Evolutionary conservation across 1,284 basidiomycete genomes (phyloP).

Genomic region (Cyathus olla): DNA sequence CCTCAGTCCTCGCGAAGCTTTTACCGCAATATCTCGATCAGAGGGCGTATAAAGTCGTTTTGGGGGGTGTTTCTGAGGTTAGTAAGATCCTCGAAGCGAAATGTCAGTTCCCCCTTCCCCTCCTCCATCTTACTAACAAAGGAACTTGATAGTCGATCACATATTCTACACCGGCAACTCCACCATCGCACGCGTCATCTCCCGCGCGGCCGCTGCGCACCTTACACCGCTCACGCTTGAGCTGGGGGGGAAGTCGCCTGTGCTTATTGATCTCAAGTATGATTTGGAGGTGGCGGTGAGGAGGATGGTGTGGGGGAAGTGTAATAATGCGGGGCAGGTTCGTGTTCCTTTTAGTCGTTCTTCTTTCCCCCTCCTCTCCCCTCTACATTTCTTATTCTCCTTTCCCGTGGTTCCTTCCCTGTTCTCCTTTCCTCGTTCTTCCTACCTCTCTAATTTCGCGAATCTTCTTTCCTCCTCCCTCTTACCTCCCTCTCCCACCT

Average conservation of each 20-base stretch:
- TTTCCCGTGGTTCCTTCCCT: not conserved
- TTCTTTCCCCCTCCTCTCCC: not conserved
- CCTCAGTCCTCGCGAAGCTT: slow-evolving; percentile 75
- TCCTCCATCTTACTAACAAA: slow-evolving; percentile 52
- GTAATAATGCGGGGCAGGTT: slow-evolving; percentile 70
- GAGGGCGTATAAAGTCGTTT: slow-evolving; percentile 74
- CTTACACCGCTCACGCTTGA: slow-evolving; percentile 39
- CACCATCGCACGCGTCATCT: not conserved
- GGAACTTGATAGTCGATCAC: slow-evolving; percentile 58
- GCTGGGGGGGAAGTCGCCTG: slow-evolving; percentile 80
- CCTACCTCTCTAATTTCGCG: no score
- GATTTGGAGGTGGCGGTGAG: slow-evolving; percentile 65
- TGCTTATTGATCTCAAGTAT: slow-evolving; percentile 70
- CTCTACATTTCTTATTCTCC: not conserved
- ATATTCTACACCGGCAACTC: slow-evolving; percentile 2
- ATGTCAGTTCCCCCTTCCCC: slow-evolving; percentile 57
- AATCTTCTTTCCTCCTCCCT: no score
- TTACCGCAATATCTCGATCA: slow-evolving; percentile 83
- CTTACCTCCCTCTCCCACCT: no score
- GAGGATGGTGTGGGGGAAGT: slow-evolving; percentile 81
- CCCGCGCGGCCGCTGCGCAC: slow-evolving; percentile 69
- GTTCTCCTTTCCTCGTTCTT: no score
- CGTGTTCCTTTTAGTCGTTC: slow-evolving; percentile 42
- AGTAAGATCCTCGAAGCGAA: slow-evolving; percentile 79
- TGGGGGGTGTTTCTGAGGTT: slow-evolving; percentile 78